These are phyloP conservation scores for Stachybotrys elegans DNA, from an alignment of 2,329 filamentous ascomycete genomes.

Conservation along the genomic window DNA sequence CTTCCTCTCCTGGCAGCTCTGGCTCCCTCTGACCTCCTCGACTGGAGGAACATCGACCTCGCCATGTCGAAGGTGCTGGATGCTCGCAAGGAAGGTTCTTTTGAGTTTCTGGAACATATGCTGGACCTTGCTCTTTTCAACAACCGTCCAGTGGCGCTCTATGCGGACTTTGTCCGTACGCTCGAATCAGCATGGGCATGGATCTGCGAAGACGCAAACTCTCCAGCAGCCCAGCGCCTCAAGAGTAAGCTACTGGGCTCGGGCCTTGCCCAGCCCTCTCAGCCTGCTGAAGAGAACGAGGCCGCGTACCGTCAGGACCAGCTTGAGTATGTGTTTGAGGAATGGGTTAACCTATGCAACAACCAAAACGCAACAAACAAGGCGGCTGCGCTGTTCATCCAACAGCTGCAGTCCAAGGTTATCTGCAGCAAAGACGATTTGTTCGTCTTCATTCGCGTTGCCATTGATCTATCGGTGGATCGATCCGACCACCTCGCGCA, in stretches of 20 bases:
- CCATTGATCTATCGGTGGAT: conserved; percentile 73
- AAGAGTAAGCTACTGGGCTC: conserved; percentile 54
- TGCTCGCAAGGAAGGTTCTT: conserved; percentile 63
- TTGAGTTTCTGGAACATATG: conserved; percentile 76
- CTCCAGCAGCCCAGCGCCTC: conserved; percentile 62
- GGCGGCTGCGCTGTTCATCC: conserved; percentile 69
- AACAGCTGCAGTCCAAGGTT: conserved; percentile 73
- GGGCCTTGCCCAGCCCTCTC: conserved; percentile 30
- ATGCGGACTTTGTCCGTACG: conserved; percentile 80
- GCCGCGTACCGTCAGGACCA: conserved; percentile 64
- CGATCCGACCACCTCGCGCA: conserved; percentile 70
- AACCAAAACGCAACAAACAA: conserved; percentile 72
- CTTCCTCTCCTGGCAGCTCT: conserved; percentile 54
- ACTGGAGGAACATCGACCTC: conserved; percentile 62
- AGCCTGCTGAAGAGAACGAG: conserved; percentile 49
- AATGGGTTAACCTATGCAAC: conserved; percentile 83
- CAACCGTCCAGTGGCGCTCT: conserved; percentile 71
- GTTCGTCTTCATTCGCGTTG: conserved; percentile 71
- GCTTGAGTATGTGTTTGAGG: conserved; percentile 91
- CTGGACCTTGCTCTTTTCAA: conserved; percentile 75
- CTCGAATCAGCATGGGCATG: conserved; percentile 77
- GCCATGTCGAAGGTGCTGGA: conserved; percentile 69
- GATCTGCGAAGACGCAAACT: conserved; percentile 67
- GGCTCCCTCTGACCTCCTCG: conserved; percentile 54
- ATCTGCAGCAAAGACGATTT: conserved; percentile 73